Base-by-base conservation (phyloP, 1,139 yeast genomes). In the Tardiomyces depauwii region DNA sequence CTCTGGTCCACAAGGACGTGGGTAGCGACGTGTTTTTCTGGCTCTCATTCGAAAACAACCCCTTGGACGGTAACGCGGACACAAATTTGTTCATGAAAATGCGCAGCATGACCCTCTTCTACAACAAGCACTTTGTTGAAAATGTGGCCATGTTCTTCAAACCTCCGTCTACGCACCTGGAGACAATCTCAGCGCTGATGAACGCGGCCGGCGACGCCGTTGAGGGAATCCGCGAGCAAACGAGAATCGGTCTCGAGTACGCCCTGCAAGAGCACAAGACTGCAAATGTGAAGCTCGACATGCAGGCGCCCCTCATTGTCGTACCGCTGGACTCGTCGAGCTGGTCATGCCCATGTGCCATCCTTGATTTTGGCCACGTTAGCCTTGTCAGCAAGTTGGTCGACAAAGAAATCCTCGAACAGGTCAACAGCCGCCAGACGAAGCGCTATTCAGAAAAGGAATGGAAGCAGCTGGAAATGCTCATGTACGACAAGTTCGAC, bases 201-300 rank as follows among this genome's bases (percentile, higher is more conserved):
- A 84, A 80, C 62, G 97, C 96, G 0, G 98, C 99, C 0, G 96
- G 89, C 53, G 88, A 91, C 0, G 88, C 96, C 0, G 84, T 93
- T 49, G 96, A 88, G 60, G 96, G 95, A 1, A 70, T 93, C 52
- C 80, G 95, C 0, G 73, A 82, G 27, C 96, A 88, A 61, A 91
- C 98, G 0, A 72, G 97, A 58, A 76, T 93, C 51, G 97, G 98
- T 0, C 72, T 93, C 33, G 95, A 89, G 61, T 88, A 93, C 55
- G 94, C 96, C 0, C 71, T 93, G 52, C 95, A 88, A 51, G 96
- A 91, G 57, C 98, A 91, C 65, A 88, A 89, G 60, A 89, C 97
- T 0, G 68, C 89, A 45, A 82, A 87, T 59, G 76, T 89, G 23
- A 79, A 84, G 55, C 73, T 91, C 50, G 97, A 93, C 62, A 70